Evolutionary conservation across 1,284 basidiomycete genomes (phyloP), one percentile per base, ranked within the genome.

Genomic region (Ceratobasidium sp.): DNA sequence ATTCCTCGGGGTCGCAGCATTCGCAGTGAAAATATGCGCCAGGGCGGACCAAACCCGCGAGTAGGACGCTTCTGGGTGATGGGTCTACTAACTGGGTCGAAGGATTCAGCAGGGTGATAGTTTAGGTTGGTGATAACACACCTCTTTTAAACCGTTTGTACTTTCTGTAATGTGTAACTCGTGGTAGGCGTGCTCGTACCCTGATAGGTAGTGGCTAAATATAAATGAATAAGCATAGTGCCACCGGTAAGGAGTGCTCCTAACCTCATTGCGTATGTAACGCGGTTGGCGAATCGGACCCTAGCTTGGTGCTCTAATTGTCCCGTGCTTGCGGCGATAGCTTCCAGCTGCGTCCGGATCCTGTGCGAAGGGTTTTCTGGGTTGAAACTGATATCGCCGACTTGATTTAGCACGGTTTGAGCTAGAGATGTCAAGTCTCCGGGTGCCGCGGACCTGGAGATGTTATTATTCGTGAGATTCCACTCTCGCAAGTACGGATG

Each of bases 1-100:
- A 14, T 29, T 59, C 56, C 34, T 72, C 68, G 16, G 68, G 68
- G 27, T 72, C 68, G 68, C 68, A 72, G 43, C 68, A 72, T 43
- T 61, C 56, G 29, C 68, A 72, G 37, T 24, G 39, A 39, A 72
- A 43, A 56, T 72, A 72, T 49, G 56, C 68, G 29, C 68, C 51
- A 7, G 68, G 68, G 13, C 68, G 54, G 19, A 72, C 61, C 27
- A 72, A 72, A 16, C 54, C 56, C 48, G 68, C 59, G 14, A 72
- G 54, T 13, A 72, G 27, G 13, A 59, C 54, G 41, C 68, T 72
- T 31, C 68, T 72, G 16, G 68, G 68, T 46, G 68, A 41, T 22
- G 68, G 68, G 24, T 72, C 68, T 13, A 72, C 37, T 49, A 61
- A 7, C 68, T 72, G 22, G 13, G n/a, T 19, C 19, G n/a, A 22